A percentile compares a stretch with the other conserved stretches of the same genome.
Evolutionary conservation across 805 yeast species (phyloP).

Genomic region (Priceomyces medius): DNA sequence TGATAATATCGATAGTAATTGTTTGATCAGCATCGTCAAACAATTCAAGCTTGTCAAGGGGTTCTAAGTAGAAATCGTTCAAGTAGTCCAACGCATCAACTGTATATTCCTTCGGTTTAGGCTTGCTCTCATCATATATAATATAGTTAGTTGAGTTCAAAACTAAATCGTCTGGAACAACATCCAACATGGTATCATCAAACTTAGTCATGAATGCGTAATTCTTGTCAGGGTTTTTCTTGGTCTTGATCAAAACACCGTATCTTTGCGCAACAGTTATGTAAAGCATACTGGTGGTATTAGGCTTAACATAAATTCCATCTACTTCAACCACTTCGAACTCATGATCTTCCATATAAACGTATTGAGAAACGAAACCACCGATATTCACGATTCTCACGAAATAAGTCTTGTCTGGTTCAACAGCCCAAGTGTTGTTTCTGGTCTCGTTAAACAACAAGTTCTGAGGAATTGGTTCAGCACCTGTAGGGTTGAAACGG

Average conservation of each 20-base stretch:
- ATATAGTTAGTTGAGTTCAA: slow-evolving; percentile 56
- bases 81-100: slow-evolving; percentile 42
- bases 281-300: slow-evolving; percentile 53
- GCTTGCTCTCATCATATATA: slow-evolving; percentile 43
- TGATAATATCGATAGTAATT: slow-evolving; percentile 56
- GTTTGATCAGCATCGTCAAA: slow-evolving; percentile 61
- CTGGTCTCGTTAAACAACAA: slow-evolving; percentile 63
- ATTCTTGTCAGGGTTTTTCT: slow-evolving; percentile 42
- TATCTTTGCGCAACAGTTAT: slow-evolving; percentile 82
- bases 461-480: slow-evolving; percentile 76
- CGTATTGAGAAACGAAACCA: slow-evolving; percentile 64
- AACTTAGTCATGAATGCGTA: slow-evolving; percentile 61
- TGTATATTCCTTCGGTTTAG: slow-evolving; percentile 16
- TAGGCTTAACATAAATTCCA: slow-evolving; percentile 58
- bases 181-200: slow-evolving; percentile 69
- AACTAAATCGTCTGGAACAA: slow-evolving; percentile 54
- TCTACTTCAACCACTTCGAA: slow-evolving; percentile 43
- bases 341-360: slow-evolving; percentile 42
- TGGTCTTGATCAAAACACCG: slow-evolving; percentile 64
- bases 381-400: slow-evolving; percentile 67
- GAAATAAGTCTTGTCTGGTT: slow-evolving; percentile 61
- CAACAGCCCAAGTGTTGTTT: slow-evolving; percentile 54
- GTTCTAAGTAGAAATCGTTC: slow-evolving; percentile 79
- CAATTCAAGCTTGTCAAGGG: slow-evolving; percentile 52
- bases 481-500: slow-evolving; percentile 79